Conservation (phyloP, 2,329 filamentous ascomycete species). For the Capronia epimyces region DNA sequence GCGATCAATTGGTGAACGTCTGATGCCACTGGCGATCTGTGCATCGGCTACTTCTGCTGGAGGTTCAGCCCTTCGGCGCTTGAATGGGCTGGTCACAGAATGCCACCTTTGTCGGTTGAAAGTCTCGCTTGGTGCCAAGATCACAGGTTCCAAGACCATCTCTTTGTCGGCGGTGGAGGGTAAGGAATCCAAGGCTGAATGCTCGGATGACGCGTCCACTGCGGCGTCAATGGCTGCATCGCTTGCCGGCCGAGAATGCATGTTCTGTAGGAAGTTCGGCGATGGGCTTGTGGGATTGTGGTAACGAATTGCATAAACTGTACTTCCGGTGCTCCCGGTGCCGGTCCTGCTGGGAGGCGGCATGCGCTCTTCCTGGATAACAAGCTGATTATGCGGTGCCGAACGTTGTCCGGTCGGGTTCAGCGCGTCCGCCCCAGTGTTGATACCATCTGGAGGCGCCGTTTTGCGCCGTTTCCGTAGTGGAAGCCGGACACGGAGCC, state of each 20-base stretch:
- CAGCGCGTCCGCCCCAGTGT: conserved; percentile 18
- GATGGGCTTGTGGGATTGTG: conserved; percentile 50
- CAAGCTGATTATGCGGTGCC: conserved; percentile 37
- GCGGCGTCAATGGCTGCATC: conserved; percentile 2
- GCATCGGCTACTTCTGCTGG: conserved; percentile 57
- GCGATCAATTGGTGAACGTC: conserved; percentile 23
- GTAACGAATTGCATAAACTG: conserved; percentile 59
- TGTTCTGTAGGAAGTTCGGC: conserved; percentile 27
- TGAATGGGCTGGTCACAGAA: conserved; percentile 53
- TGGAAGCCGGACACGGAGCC: conserved; percentile 16
- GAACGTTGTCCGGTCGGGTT: conserved; percentile 32
- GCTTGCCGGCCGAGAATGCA: neutral
- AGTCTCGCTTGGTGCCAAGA: conserved; percentile 24
- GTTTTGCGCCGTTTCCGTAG: conserved; percentile 18
- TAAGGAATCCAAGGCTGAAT: conserved; percentile 10
- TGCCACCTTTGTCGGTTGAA: conserved; percentile 44
- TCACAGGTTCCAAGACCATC: conserved; percentile 17
- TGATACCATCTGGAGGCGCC: conserved; percentile 19
- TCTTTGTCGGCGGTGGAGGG: conserved; percentile 18
- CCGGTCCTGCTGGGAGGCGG: conserved; percentile 57
- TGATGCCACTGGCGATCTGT: conserved; percentile 42
- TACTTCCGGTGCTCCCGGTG: conserved; percentile 58
- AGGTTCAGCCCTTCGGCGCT: conserved; percentile 52
- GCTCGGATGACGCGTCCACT: conserved; percentile 5
- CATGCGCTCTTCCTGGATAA: conserved; percentile 33